phyloP scores from a whole-genome alignment of 2,329 filamentous ascomycete species.

The Pyrenochaeta sp. region DNA sequence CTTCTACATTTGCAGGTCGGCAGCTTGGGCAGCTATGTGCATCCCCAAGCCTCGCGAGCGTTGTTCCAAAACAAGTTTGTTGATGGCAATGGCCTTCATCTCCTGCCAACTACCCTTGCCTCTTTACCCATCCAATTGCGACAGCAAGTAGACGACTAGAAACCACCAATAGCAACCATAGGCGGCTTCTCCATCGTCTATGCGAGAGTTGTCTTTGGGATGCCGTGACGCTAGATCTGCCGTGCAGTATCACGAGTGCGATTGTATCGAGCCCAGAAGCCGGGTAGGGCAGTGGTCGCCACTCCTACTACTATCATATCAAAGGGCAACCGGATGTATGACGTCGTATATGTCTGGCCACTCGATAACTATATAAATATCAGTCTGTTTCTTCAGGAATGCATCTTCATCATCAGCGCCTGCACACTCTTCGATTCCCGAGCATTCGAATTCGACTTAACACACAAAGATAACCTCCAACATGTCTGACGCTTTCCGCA shows the following conservation, averaged over 20 bases:
- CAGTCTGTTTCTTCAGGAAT: not conserved
- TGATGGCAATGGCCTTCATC: not conserved
- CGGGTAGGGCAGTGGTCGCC: constrained; percentile 7
- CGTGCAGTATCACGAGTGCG: constrained; percentile 2
- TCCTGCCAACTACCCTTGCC: constrained; percentile 12
- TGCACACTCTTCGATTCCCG: constrained; percentile 24
- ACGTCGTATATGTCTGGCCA: constrained; percentile 29
- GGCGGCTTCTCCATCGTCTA: not conserved
- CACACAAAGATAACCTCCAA: constrained; percentile 47
- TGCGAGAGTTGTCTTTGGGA: not conserved
- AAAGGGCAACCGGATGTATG: constrained; percentile 23
- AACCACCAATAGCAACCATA: constrained; percentile 6
- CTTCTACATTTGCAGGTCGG: not conserved
- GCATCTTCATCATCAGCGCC: constrained; percentile 22
- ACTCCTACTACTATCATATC: constrained; percentile 9
- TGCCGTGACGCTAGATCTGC: constrained; percentile 12
- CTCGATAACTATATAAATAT: constrained; percentile 32
- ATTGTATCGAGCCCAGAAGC: constrained; percentile 2
- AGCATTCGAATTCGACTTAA: constrained; percentile 18
- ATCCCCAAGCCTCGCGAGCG: not conserved
- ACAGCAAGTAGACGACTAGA: constrained; percentile 11
- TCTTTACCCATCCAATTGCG: constrained; percentile 5
- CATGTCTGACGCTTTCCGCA: constrained; percentile 70
- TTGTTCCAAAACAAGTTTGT: not conserved
- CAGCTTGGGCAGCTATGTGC: not conserved